These are phyloP conservation scores for Capsicum chinense DNA, from an alignment of 257 asterid species.

Conservation along the genomic window DNA sequence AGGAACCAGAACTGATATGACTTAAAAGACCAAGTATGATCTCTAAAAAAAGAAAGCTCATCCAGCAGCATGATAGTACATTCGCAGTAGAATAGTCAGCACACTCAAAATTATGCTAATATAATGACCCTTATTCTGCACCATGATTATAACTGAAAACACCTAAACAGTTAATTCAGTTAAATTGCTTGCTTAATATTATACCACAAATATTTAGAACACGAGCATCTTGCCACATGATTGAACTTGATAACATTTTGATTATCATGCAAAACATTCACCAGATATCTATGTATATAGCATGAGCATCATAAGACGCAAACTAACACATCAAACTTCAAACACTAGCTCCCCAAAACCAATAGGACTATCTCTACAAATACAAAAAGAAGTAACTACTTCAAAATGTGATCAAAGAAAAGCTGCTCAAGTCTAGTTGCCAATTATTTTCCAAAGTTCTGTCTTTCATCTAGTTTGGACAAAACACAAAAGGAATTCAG, in stretches of 20 bases:
- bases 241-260: slow-evolving; percentile 12
- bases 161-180: not conserved
- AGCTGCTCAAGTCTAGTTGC: slow-evolving; percentile 13
- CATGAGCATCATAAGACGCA: not conserved
- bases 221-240: not conserved
- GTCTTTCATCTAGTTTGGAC: not conserved
- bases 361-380: slow-evolving; percentile 15
- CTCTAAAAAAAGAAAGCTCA: slow-evolving; percentile 16
- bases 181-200: slow-evolving; percentile 6
- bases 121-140: slow-evolving; percentile 16
- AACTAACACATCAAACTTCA: not conserved
- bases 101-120: slow-evolving; percentile 10
- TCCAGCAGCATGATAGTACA: not conserved
- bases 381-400: not conserved
- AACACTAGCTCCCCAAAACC: not conserved
- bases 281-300: not conserved
- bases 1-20: slow-evolving; percentile 24
- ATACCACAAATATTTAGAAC: not conserved
- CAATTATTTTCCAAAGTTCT: not conserved
- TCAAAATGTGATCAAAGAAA: slow-evolving; percentile 10
- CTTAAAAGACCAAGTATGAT: not conserved
- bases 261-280: not conserved
- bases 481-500: slow-evolving; percentile 1
- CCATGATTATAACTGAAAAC: slow-evolving; percentile 4
- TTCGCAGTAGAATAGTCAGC: not conserved